Percentiles rank a stretch among this genome's conserved stretches.
These are phyloP conservation scores for Fraxinus excelsior DNA, from an alignment of 257 asterid genomes.

Conservation along the genomic window DNA sequence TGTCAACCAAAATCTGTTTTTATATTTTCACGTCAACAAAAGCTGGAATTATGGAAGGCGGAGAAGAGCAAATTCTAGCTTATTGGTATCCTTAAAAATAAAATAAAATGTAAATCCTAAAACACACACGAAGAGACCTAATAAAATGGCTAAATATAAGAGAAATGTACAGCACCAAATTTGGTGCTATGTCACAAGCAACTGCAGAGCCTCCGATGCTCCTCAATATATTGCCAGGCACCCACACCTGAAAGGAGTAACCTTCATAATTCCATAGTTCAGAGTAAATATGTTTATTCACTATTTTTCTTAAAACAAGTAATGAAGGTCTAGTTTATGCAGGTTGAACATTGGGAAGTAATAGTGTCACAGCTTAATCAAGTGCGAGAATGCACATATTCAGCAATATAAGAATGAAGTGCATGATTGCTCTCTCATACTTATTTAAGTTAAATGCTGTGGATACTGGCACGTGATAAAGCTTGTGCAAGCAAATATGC, in stretches of 20 bases:
- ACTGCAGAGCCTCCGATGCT: too few species aligned
- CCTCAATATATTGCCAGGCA: conserved; percentile 86
- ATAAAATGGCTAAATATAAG: too few species aligned
- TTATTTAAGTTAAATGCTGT: background rate
- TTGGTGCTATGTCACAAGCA: too few species aligned
- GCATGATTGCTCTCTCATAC: background rate
- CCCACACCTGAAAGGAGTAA: conserved; percentile 66
- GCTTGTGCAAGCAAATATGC: background rate
- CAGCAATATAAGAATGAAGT: conserved; percentile 2
- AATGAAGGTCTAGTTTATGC: conserved; percentile 1
- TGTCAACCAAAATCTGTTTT: too few species aligned
- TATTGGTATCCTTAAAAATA: too few species aligned
- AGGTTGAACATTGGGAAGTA: background rate
- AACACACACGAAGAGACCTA: too few species aligned
- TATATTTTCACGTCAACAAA: too few species aligned
- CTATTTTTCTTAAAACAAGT: conserved; percentile 1
- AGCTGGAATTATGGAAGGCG: too few species aligned
- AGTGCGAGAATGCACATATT: conserved; percentile 6
- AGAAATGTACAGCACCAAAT: too few species aligned
- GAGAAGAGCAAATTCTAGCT: too few species aligned
- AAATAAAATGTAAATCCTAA: too few species aligned
- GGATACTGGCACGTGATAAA: background rate
- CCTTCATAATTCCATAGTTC: conserved; percentile 29
- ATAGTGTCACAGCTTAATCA: background rate
- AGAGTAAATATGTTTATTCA: conserved; percentile 9